Percentiles rank a stretch among this genome's conserved stretches.
These are phyloP conservation scores for Mentha longifolia DNA, from an alignment of 257 asterid genomes.

Conservation along the genomic window DNA sequence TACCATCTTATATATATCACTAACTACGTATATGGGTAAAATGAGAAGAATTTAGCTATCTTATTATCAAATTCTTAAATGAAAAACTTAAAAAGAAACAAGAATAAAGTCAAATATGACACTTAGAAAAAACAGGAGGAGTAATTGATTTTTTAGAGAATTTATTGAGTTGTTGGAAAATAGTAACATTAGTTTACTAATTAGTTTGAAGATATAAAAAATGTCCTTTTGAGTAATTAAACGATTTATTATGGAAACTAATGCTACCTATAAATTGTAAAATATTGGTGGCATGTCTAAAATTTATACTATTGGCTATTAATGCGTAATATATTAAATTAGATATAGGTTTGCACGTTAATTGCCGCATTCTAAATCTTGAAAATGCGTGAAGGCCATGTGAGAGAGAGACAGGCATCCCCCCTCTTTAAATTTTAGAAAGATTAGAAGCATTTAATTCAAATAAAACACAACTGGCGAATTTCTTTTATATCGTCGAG, in stretches of 20 bases:
- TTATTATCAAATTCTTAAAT: no score
- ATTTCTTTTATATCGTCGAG: not conserved
- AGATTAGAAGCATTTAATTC: conserved; percentile 45
- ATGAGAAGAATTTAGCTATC: no score
- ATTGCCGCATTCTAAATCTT: conserved; percentile 35
- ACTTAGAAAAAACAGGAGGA: no score
- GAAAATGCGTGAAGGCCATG: conserved; percentile 54
- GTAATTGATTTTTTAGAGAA: no score
- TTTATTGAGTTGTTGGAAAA: no score
- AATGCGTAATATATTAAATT: conserved; percentile 13
- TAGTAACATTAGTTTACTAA: no score
- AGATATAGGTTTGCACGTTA: conserved; percentile 18
- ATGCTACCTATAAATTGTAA: not conserved
- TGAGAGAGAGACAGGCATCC: conserved; percentile 40
- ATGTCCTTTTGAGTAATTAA: no score
- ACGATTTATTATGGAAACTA: not conserved
- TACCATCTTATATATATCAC: no score
- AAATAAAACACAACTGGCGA: conserved; percentile 20
- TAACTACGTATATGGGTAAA: no score
- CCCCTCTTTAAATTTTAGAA: conserved; percentile 13
- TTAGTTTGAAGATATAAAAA: no score
- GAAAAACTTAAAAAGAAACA: no score
- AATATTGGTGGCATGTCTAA: not conserved
- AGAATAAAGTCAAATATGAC: no score
- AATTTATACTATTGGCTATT: not conserved